A percentile compares a stretch with the other conserved stretches of the same genome.
These are phyloP conservation scores for Kwoniella dendrophila DNA, from an alignment of 768 basidiomycete genomes.

Conservation along the genomic window DNA sequence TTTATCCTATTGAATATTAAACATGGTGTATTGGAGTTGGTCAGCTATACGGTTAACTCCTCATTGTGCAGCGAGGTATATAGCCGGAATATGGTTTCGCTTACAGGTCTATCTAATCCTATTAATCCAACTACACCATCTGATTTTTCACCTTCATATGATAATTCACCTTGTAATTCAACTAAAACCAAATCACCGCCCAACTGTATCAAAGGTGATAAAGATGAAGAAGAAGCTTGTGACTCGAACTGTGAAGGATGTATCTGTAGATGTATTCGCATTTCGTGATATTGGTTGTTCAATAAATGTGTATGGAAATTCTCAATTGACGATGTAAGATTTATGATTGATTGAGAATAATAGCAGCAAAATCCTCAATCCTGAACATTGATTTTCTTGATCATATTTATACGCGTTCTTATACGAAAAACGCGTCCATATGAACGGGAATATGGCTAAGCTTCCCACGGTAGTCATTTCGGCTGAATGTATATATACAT, in stretches of 20 bases:
- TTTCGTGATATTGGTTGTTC: background rate
- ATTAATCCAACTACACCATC: slow-evolving; percentile 79
- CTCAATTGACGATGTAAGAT: background rate
- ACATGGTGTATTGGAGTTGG: background rate
- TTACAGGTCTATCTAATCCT: slow-evolving; percentile 62
- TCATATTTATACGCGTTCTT: background rate
- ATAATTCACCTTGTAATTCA: slow-evolving; percentile 82
- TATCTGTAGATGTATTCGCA: slow-evolving; percentile 51
- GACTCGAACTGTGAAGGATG: slow-evolving; percentile 33
- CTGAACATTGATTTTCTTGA: background rate
- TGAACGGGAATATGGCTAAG: background rate
- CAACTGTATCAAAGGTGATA: slow-evolving; percentile 66
- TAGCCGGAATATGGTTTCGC: too few relatives aligned
- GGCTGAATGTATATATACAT: too few relatives aligned
- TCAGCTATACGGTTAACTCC: too few relatives aligned
- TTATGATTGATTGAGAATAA: background rate
- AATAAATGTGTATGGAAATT: background rate
- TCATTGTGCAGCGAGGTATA: too few relatives aligned
- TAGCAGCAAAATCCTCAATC: too few relatives aligned
- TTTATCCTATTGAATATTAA: slow-evolving; percentile 62
- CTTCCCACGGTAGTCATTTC: slow-evolving; percentile 11
- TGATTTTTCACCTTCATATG: slow-evolving; percentile 68
- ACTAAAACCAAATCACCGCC: slow-evolving; percentile 80
- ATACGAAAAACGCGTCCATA: background rate
- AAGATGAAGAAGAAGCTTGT: slow-evolving; percentile 10